phyloP scores from a whole-genome alignment of 2,329 filamentous ascomycete genomes.

The Fusarium sublunatum region DNA sequence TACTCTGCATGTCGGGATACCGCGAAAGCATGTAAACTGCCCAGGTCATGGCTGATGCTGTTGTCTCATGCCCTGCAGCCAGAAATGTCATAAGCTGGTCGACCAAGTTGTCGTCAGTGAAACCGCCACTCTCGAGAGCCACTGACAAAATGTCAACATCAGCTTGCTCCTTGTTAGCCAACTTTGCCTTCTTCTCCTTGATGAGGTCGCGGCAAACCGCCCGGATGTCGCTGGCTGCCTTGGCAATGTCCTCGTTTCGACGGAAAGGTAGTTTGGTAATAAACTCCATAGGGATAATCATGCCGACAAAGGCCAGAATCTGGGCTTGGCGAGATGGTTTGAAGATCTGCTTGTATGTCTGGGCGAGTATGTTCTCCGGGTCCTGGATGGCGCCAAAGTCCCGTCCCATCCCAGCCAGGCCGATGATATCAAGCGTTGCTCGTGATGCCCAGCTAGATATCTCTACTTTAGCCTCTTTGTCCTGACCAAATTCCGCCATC shows the following conservation, averaged over 20 bases:
- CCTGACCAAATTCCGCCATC: constrained; percentile 51
- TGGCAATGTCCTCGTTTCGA: constrained; percentile 73
- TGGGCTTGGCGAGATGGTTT: constrained; percentile 62
- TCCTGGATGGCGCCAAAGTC: constrained; percentile 76
- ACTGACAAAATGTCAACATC: constrained; percentile 83
- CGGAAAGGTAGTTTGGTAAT: constrained; percentile 73
- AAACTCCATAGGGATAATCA: constrained; percentile 73
- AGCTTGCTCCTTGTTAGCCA: constrained; percentile 58
- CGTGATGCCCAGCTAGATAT: constrained; percentile 73
- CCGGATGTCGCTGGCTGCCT: constrained; percentile 70
- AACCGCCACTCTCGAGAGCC: constrained; percentile 79
- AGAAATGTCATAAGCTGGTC: constrained; percentile 94
- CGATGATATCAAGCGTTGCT: constrained; percentile 80
- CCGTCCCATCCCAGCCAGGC: constrained; percentile 75
- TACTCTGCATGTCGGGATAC: constrained; percentile 72
- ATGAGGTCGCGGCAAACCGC: constrained; percentile 76
- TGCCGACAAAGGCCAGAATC: constrained; percentile 66
- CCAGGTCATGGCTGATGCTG: constrained; percentile 81
- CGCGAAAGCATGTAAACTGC: constrained; percentile 75
- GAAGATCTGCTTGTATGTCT: constrained; percentile 68
- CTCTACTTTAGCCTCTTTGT: constrained; percentile 61
- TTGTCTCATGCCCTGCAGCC: constrained; percentile 84
- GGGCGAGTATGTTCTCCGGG: constrained; percentile 67
- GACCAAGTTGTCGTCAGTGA: constrained; percentile 82
- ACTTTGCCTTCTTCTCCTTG: constrained; percentile 70